A percentile compares a stretch with the other conserved stretches of the same genome.
phyloP scores from a whole-genome alignment of 768 basidiomycete species.

The Leccinum subtestaceum region DNA sequence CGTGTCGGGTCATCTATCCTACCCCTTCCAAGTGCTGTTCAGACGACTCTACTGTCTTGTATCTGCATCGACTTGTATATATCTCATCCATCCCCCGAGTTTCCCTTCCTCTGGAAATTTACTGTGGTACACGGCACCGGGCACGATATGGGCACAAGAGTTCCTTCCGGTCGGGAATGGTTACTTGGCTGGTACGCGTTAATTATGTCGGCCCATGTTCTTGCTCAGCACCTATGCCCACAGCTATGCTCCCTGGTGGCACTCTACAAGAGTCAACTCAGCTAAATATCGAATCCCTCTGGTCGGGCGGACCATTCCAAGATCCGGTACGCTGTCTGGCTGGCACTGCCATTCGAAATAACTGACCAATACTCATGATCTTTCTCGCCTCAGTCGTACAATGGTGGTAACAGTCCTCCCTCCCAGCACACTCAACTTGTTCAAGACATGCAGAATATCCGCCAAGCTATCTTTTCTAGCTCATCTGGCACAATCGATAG shows the following conservation, averaged over 20 bases:
- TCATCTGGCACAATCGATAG: constrained; percentile 58
- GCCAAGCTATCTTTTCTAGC: constrained; percentile 56
- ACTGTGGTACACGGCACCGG: constrained; percentile 62
- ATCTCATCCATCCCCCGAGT: constrained; percentile 32
- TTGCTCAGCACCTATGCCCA: neutral
- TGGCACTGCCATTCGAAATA: neutral
- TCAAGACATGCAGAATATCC: constrained; percentile 48
- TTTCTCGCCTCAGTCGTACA: constrained; percentile 44
- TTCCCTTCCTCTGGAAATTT: constrained; percentile 75
- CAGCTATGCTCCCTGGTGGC: constrained; percentile 67
- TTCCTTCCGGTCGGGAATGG: constrained; percentile 75
- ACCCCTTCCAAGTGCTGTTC: constrained; percentile 15
- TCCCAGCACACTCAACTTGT: constrained; percentile 44
- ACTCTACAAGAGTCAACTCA: constrained; percentile 58
- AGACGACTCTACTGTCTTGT: constrained; percentile 23
- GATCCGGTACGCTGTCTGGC: constrained; percentile 46
- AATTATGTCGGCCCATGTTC: neutral
- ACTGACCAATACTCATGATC: neutral
- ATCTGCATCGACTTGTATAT: constrained; percentile 18
- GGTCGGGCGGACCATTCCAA: constrained; percentile 72
- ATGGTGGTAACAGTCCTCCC: constrained; percentile 63
- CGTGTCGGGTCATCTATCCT: constrained; percentile 20
- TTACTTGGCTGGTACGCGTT: constrained; percentile 53
- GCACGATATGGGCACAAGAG: constrained; percentile 53
- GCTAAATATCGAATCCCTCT: constrained; percentile 73